These are phyloP conservation scores for Cairneyella variabilis DNA, from an alignment of 495 filamentous ascomycete species.

Conservation along the genomic window DNA sequence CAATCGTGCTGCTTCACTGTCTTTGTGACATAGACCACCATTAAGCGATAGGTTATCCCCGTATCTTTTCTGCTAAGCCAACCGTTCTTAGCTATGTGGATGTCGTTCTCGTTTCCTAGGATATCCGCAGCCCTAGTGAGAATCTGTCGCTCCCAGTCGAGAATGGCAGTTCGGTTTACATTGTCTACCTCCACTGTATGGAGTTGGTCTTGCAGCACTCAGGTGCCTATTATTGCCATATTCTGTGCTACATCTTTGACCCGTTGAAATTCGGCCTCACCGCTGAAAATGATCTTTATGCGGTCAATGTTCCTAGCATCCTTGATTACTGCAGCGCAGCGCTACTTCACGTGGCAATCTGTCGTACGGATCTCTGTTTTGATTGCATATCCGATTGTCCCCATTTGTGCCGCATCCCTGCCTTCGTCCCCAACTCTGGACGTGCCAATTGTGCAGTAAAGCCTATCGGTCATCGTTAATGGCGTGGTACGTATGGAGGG, in stretches of 20 bases:
- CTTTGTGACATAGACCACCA: conserved; percentile 34
- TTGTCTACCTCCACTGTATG: conserved; percentile 34
- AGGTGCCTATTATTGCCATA: conserved; percentile 12
- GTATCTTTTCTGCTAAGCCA: conserved; percentile 34
- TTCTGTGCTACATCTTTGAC: conserved; percentile 25
- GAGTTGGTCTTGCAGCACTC: conserved; percentile 32
- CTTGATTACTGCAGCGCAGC: conserved; percentile 29
- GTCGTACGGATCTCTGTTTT: conserved; percentile 29
- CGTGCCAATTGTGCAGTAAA: no score
- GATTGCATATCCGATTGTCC: conserved; percentile 26
- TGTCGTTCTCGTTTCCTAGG: conserved; percentile 14
- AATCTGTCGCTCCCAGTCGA: conserved; percentile 21
- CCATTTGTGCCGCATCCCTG: conserved; percentile 22
- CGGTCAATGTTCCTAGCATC: conserved; percentile 25
- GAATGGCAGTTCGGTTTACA: conserved; percentile 27
- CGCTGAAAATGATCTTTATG: conserved; percentile 27
- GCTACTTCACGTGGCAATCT: conserved; percentile 26
- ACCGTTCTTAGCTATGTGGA: conserved; percentile 6
- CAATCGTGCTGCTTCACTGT: conserved; percentile 20
- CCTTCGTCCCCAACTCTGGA: conserved; percentile 15
- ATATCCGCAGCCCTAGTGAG: conserved; percentile 4
- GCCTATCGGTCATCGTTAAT: no score
- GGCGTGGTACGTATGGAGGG: no score
- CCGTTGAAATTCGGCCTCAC: conserved; percentile 26
- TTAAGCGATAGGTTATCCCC: conserved; percentile 31